Conservation (phyloP, 148 eudicot genomes). For the Vaccinium vitisidaea region DNA sequence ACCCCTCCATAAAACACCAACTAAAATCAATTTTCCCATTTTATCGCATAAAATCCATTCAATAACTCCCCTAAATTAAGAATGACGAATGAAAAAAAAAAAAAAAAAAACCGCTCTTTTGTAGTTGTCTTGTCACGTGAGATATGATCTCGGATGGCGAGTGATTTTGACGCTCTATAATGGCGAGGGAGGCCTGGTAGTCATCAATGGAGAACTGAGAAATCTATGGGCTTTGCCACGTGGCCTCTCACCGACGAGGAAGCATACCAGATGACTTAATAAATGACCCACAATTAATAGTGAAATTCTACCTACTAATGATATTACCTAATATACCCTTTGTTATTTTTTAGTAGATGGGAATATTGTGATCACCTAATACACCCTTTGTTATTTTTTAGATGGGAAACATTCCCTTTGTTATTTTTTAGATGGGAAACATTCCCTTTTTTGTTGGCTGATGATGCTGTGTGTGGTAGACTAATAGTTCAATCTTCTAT, state of each 20-base stretch:
- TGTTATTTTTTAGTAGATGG: neutral
- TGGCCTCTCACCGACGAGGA: neutral
- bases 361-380: neutral
- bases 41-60: no score
- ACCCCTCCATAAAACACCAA: no score
- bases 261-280: neutral
- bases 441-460: neutral
- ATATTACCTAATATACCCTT: slow-evolving; percentile 4
- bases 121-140: neutral
- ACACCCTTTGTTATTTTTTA: neutral
- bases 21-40: no score
- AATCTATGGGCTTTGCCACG: neutral
- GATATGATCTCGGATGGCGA: neutral
- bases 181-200: neutral
- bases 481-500: neutral
- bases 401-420: neutral
- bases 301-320: slow-evolving; percentile 5
- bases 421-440: neutral
- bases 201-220: neutral
- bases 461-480: neutral
- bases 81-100: no score
- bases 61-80: no score
- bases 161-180: neutral
- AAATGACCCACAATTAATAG: slow-evolving; percentile 2
- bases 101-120: no score